Evolutionary conservation across 169 alveolate species (phyloP), one percentile per base, ranked within the genome.

Genomic region (Plasmodium blacklocki): DNA sequence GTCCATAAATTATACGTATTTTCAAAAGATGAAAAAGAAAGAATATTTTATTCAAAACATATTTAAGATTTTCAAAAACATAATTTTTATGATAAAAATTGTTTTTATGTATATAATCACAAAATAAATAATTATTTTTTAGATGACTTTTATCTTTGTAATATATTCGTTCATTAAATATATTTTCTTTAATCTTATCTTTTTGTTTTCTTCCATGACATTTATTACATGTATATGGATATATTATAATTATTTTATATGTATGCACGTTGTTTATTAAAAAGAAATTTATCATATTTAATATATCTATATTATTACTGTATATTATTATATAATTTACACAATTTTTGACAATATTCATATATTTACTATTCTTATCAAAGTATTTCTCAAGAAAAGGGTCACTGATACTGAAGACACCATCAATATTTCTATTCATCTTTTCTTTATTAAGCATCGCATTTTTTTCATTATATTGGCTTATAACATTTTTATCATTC

Each of bases 401-500:
- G 58, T 78, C 89, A 45, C 78, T 78, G 45, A 78, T 78, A 56
- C 89, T 78, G 45, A 78, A 78, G 43, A 78, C 39, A 2, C 89
- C 89, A 26, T 78, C 76, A 39, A 78, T 59, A 15, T n/a, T 64
- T 23, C 74, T 64, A 18, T 71, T 18, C 11, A 14, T 3, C 9
- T 19, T 71, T 50, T 5, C 26, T 7, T 39, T 45, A 12, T 43
- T 26, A 5, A 6, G 0, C 47, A 39, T 39, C 5, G 5, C 2
- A 26, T 52, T 29, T 54, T 9, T 73, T 73, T 78, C 78, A 39
- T 56, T 63, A 43, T 39, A 32, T 19, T 1, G 12, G 19, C 32
- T 11, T 60, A 12, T 9, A 32, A 32, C 3, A 2, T 39, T 29
- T 47, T 47, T 60, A 32, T 15, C 9, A 8, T 39, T 54, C 32